Evolutionary conservation across 148 eudicot genomes (phyloP).

Genomic region (Vaccinium darrowii): DNA sequence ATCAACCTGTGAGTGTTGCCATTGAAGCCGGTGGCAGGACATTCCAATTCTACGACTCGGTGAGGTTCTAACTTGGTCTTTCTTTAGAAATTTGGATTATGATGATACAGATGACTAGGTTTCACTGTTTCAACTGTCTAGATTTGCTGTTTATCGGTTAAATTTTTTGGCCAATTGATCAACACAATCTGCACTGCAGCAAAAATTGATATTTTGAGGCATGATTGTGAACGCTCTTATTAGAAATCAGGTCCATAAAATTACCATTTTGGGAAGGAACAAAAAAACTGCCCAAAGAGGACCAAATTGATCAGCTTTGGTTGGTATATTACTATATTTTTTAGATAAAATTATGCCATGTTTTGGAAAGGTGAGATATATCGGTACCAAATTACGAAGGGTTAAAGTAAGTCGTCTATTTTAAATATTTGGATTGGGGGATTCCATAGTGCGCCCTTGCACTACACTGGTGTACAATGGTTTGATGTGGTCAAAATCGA

Average conservation of each 20-base stretch:
- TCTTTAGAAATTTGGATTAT: background rate
- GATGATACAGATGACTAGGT: background rate
- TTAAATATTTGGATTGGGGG: background rate
- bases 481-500: background rate
- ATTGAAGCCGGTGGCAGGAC: slow-evolving; percentile 75
- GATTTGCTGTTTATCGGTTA: background rate
- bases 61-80: slow-evolving; percentile 17
- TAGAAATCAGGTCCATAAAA: background rate
- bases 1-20: slow-evolving; percentile 67
- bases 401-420: background rate
- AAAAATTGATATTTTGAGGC: background rate
- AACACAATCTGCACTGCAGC: background rate
- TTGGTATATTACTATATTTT: background rate
- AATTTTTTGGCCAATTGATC: background rate
- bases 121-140: background rate
- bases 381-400: background rate
- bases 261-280: background rate
- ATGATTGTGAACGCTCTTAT: background rate
- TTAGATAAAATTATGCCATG: background rate
- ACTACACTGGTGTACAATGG: background rate
- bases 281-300: background rate
- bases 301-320: background rate
- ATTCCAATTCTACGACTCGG: slow-evolving; percentile 67
- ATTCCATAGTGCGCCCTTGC: background rate
- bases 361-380: background rate